phyloP scores from a whole-genome alignment of 1,284 basidiomycete species.

The Mycena sp. region DNA sequence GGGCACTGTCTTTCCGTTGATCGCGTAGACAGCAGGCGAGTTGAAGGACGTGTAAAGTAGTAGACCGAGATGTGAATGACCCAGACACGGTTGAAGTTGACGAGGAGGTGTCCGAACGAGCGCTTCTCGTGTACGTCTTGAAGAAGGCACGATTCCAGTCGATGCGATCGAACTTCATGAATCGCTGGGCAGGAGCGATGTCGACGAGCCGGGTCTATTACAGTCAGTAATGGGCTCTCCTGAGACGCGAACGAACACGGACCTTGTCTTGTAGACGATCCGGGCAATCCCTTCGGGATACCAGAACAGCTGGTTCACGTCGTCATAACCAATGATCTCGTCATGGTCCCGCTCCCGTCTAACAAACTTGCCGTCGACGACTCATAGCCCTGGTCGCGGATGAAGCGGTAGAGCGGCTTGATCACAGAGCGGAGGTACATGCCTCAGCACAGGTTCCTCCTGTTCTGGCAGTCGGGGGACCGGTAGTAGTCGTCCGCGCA shows the following conservation, averaged over 20 bases:
- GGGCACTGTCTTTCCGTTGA: slow-evolving; percentile 60
- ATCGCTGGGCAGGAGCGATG: slow-evolving; percentile 87
- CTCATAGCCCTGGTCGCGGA: slow-evolving; percentile 98
- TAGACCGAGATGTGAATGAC: slow-evolving; percentile 92
- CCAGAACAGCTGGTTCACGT: slow-evolving; percentile 99
- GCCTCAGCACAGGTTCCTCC: slow-evolving; percentile 94
- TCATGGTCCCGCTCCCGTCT: slow-evolving; percentile 94
- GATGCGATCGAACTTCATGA: slow-evolving; percentile 94
- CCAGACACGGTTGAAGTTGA: slow-evolving; percentile 99
- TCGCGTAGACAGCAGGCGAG: slow-evolving; percentile 85
- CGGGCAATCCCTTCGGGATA: slow-evolving; percentile 98
- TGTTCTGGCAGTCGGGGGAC: slow-evolving; percentile 95
- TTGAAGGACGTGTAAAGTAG: slow-evolving; percentile 97
- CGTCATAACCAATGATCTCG: slow-evolving; percentile 97
- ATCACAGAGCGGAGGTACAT: slow-evolving; percentile 92
- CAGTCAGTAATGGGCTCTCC: slow-evolving; percentile 97
- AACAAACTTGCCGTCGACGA: slow-evolving; percentile 95
- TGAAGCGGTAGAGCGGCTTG: slow-evolving; percentile 97
- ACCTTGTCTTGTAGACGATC: slow-evolving; percentile 93
- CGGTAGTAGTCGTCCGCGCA: slow-evolving; percentile 99
- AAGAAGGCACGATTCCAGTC: slow-evolving; percentile 96
- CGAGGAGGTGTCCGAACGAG: slow-evolving; percentile 91
- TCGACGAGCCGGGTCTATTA: slow-evolving; percentile 94
- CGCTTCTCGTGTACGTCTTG: slow-evolving; percentile 98
- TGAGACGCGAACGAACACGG: slow-evolving; percentile 47